Conservation (phyloP, 2,329 filamentous ascomycete species). For the Lizonia empirigonia region DNA sequence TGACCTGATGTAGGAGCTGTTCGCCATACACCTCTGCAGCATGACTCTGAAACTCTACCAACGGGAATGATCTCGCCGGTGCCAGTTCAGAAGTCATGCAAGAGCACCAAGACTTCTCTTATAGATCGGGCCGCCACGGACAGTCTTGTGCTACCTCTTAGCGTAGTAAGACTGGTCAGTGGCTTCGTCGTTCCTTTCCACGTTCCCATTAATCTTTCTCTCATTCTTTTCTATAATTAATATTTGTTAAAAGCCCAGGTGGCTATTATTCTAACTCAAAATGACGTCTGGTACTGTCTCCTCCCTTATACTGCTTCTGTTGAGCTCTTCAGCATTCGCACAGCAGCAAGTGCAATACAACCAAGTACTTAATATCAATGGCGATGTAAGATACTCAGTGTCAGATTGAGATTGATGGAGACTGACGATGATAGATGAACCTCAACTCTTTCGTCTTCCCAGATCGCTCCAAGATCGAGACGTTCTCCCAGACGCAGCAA, state of each 20-base stretch:
- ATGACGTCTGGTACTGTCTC: slow-evolving; percentile 48
- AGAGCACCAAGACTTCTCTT: slow-evolving; percentile 26
- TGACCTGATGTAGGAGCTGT: slow-evolving; percentile 23
- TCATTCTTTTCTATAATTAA: slow-evolving; percentile 30
- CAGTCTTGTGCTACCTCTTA: slow-evolving; percentile 23
- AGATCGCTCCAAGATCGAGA: slow-evolving; percentile 46
- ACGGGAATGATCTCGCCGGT: slow-evolving; percentile 28
- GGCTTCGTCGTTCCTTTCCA: slow-evolving; percentile 37
- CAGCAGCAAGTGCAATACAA: slow-evolving; percentile 45
- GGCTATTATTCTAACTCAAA: slow-evolving; percentile 32
- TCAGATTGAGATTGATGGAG: rapidly evolving
- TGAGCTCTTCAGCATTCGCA: slow-evolving; percentile 36
- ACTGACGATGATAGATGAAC: slow-evolving; percentile 39
- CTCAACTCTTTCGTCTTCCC: slow-evolving; percentile 47
- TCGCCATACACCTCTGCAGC: slow-evolving; percentile 22
- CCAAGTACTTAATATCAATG: slow-evolving; percentile 49
- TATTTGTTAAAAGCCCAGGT: slow-evolving; percentile 39
- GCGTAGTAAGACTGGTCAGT: slow-evolving; percentile 41
- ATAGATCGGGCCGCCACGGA: slow-evolving; percentile 27
- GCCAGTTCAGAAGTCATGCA: slow-evolving; percentile 12
- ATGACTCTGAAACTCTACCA: slow-evolving; percentile 26
- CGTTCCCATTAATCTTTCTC: slow-evolving; percentile 27
- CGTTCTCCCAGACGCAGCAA: slow-evolving; percentile 47
- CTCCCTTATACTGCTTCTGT: slow-evolving; percentile 36
- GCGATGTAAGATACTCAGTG: slow-evolving; percentile 38